Evolutionary conservation across 106 monocot genomes (phyloP).

Genomic region (Platanthera zijinensis): DNA sequence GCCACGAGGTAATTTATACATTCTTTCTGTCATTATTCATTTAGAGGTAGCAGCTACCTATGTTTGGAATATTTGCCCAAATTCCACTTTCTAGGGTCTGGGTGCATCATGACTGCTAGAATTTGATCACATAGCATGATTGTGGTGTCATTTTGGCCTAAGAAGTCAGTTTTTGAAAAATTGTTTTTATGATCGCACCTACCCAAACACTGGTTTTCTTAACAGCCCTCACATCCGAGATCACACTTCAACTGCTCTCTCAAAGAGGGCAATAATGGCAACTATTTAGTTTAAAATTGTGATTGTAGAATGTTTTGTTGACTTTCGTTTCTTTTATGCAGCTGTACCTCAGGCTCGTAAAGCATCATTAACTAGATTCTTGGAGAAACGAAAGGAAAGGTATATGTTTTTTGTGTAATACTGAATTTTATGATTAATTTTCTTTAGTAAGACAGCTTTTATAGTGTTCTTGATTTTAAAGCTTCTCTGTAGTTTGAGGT

Average conservation of each 20-base stretch:
- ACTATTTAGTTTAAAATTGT: not conserved
- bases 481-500: too few relatives aligned
- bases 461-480: too few relatives aligned
- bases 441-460: not conserved
- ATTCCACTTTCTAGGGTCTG: not conserved
- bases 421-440: not conserved
- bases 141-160: too few relatives aligned
- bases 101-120: not conserved
- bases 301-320: not conserved
- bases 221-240: too few relatives aligned
- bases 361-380: constrained; percentile 74
- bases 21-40: not conserved
- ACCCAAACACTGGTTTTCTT: too few relatives aligned
- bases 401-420: constrained; percentile 9
- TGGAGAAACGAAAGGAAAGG: constrained; percentile 96
- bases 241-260: too few relatives aligned
- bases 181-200: too few relatives aligned
- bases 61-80: not conserved
- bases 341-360: constrained; percentile 84
- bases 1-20: constrained; percentile 20
- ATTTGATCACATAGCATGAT: not conserved
- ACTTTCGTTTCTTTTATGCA: constrained; percentile 22
- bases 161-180: not conserved
- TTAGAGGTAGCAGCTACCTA: not conserved
- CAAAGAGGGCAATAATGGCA: not conserved